Percentiles rank a stretch among this genome's conserved stretches.
These are phyloP conservation scores for Calonectria ilicicola DNA, from an alignment of 2,329 filamentous ascomycete species.

Conservation along the genomic window DNA sequence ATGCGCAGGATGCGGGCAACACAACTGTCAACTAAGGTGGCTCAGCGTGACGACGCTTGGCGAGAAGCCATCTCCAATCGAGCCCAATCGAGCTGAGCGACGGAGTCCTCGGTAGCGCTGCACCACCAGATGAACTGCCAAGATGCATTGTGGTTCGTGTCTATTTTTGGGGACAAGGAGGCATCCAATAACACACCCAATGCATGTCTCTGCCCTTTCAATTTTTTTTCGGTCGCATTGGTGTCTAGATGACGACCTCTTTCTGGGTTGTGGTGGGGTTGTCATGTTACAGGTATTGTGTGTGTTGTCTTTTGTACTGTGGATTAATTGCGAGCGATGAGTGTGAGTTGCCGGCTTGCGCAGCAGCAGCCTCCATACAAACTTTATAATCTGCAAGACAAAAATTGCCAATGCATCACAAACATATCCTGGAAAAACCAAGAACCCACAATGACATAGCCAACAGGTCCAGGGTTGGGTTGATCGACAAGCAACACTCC, in stretches of 20 bases:
- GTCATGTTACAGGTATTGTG: neutral
- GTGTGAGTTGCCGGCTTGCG: neutral
- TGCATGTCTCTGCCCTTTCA: neutral
- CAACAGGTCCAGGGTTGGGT: neutral
- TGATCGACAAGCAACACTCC: neutral
- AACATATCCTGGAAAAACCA: neutral
- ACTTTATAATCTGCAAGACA: neutral
- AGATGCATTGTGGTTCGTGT: neutral
- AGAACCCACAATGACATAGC: neutral
- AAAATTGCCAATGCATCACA: neutral
- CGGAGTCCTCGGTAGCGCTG: neutral
- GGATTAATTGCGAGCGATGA: neutral
- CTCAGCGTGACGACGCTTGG: constrained; percentile 9
- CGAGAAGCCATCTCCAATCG: neutral
- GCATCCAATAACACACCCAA: constrained; percentile 2
- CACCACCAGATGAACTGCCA: constrained; percentile 9
- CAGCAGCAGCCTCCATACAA: neutral
- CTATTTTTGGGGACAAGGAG: constrained; percentile 13
- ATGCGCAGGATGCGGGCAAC: neutral
- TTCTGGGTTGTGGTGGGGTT: neutral
- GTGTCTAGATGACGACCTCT: neutral
- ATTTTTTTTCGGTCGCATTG: neutral
- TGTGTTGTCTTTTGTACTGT: neutral
- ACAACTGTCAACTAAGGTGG: constrained; percentile 6
- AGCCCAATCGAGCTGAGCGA: too few species aligned